These are phyloP conservation scores for Coniosporium tulheliwenetii DNA, from an alignment of 2,329 filamentous ascomycete genomes.

Conservation along the genomic window DNA sequence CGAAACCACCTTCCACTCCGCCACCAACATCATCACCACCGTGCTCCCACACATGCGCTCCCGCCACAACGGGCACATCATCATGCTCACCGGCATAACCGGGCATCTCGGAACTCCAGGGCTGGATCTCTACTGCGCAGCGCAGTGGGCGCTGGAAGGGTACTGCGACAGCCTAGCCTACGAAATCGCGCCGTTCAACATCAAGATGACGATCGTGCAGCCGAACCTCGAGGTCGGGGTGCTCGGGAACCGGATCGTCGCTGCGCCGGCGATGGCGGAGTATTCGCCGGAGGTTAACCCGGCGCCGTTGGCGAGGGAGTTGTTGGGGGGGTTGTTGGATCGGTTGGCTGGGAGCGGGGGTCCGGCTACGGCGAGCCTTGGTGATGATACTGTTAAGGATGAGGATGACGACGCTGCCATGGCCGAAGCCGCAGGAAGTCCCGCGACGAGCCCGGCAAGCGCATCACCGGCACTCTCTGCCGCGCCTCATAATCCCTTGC, in stretches of 20 bases:
- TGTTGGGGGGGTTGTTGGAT: constrained; percentile 67
- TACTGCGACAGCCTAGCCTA: constrained; percentile 92
- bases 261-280: constrained; percentile 60
- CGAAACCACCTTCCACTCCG: constrained; percentile 86
- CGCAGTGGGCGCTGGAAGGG: constrained; percentile 88
- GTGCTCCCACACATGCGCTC: constrained; percentile 63
- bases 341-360: constrained; percentile 46
- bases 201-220: constrained; percentile 91
- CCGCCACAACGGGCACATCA: constrained; percentile 75
- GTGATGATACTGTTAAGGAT: constrained; percentile 7
- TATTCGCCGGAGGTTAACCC: constrained; percentile 55
- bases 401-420: constrained; percentile 5
- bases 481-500: constrained; percentile 12
- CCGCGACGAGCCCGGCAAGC: constrained; percentile 6
- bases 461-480: not conserved
- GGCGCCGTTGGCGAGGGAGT: constrained; percentile 69
- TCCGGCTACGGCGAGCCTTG: constrained; percentile 11
- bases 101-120: constrained; percentile 88
- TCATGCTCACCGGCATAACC: constrained; percentile 60
- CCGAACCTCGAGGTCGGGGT: constrained; percentile 85
- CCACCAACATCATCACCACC: constrained; percentile 91
- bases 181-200: constrained; percentile 88
- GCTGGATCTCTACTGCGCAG: constrained; percentile 78
- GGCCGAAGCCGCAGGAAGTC: constrained; percentile 10
- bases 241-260: constrained; percentile 73